phyloP scores from a whole-genome alignment of 2,329 filamentous ascomycete genomes.

The Hymenoscyphus fraxineus region DNA sequence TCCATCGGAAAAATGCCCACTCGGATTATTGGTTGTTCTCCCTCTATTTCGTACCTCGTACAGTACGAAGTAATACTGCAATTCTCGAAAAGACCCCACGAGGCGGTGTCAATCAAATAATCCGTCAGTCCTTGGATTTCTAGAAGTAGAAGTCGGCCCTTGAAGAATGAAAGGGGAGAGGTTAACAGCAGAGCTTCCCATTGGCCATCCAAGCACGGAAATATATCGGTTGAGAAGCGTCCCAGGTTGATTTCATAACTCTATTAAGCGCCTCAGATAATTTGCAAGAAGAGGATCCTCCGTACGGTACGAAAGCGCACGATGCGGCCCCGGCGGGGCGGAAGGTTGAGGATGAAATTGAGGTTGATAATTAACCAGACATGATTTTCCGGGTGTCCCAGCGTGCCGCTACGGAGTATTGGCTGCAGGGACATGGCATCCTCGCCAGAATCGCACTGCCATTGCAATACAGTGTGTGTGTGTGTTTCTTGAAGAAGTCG shows the following conservation, averaged over 20 bases:
- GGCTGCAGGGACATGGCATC: neutral
- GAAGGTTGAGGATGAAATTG: neutral
- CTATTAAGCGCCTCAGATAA: neutral
- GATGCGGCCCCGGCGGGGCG: neutral
- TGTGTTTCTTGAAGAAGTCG: too few species aligned
- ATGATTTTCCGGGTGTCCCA: conserved; percentile 6
- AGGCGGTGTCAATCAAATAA: too few species aligned
- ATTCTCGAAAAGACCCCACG: too few species aligned
- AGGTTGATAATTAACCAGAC: neutral
- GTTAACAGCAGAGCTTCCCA: neutral
- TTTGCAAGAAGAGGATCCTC: neutral
- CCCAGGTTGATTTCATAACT: neutral
- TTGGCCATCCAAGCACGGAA: neutral
- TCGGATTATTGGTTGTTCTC: too few species aligned
- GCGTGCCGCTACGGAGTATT: neutral
- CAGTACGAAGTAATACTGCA: too few species aligned
- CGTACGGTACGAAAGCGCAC: conserved; percentile 1
- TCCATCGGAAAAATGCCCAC: too few species aligned
- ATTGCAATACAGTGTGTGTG: neutral
- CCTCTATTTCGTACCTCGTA: too few species aligned
- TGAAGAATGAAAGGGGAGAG: neutral
- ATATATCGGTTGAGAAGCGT: neutral
- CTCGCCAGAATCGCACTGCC: neutral
- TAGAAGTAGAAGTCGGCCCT: too few species aligned
- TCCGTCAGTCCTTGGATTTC: too few species aligned